Base-by-base conservation (phyloP, 2,329 filamentous ascomycete species). In the Arthrobotrys iridis region DNA sequence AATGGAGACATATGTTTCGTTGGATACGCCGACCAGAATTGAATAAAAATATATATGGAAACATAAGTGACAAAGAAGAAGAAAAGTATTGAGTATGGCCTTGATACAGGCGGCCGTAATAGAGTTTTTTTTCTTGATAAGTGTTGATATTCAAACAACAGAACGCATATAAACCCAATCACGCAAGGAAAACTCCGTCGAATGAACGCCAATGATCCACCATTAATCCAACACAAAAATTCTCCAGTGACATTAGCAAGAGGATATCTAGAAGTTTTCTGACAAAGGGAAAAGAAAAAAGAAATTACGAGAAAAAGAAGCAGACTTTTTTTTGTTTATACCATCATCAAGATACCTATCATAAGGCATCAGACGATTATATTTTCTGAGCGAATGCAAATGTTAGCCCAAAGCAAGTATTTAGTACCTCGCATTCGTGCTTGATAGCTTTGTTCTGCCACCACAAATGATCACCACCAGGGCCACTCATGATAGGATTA, bases 301-400 rank as follows among this genome's bases (percentile, higher is more conserved):
- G 24, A 50, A 46, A 63, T 15, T 18, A 43, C 20, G 24, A 50
- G 45, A 43, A 13, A 45, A 35, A 28, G 28, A 28, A 18, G n/a
- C n/a, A 63, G 20, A 35, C n/a, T 52, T 50, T 41, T 52, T 5
- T 28, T 52, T 52, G 18, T 11, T 50, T 20, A 28, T n/a, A 40
- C 30, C 7, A 43, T 43, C 22, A 8, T 15, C 11, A 33, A 22
- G 33, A 35, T 20, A 62, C 26, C 15, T n/a, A 26, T 37, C 22
- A n/a, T 26, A 22, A 1, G n/a, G 5, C 2, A 18, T 6, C 13
- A 7, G 43, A 58, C 28, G 26, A 30, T 55, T 40, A 74, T 3
- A 74, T 68, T 55, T 77, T 77, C 52, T 71, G 76, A n/a, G 64
- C 76, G 43, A 77, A 77, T 24, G 76, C 71, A 59, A 77, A 71